Percentiles rank a stretch among this genome's conserved stretches.
Conservation (phyloP, 345 rosid species). For the Eucalyptus cloeziana region DNA sequence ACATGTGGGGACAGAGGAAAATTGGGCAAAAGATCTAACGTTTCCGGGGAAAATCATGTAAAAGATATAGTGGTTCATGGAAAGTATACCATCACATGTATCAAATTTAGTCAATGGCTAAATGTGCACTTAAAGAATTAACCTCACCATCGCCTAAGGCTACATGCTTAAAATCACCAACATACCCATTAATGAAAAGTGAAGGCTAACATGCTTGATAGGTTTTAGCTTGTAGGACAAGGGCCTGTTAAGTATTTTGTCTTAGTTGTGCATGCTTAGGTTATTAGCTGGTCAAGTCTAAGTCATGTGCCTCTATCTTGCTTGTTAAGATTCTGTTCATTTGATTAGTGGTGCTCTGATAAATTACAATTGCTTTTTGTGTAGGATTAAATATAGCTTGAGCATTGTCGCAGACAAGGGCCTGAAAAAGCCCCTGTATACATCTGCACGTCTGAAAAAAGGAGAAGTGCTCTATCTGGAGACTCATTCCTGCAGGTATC, state of each 20-base stretch:
- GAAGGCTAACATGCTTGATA: neutral
- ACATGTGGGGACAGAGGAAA: neutral
- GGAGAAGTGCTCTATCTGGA: slow-evolving; percentile 95
- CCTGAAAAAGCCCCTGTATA: slow-evolving; percentile 82
- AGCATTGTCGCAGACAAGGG: slow-evolving; percentile 98
- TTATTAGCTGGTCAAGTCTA: neutral
- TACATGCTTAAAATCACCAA: neutral
- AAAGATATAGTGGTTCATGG: neutral
- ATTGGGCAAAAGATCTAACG: neutral
- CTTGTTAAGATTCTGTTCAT: neutral
- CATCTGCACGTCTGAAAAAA: slow-evolving; percentile 97
- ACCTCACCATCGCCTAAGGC: neutral
- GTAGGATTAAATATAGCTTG: slow-evolving; percentile 94
- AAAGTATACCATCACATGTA: neutral
- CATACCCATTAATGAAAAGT: neutral
- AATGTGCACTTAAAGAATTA: neutral
- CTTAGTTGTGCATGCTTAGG: neutral
- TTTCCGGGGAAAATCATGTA: neutral
- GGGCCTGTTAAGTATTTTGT: neutral
- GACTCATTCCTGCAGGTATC: slow-evolving; percentile 96
- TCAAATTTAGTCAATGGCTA: neutral
- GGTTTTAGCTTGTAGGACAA: neutral
- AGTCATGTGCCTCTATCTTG: neutral
- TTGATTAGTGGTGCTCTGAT: neutral
- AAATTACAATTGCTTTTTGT: neutral